Evolutionary conservation across 306 rosid genomes (phyloP).

Genomic region (Vigna trinervia): DNA sequence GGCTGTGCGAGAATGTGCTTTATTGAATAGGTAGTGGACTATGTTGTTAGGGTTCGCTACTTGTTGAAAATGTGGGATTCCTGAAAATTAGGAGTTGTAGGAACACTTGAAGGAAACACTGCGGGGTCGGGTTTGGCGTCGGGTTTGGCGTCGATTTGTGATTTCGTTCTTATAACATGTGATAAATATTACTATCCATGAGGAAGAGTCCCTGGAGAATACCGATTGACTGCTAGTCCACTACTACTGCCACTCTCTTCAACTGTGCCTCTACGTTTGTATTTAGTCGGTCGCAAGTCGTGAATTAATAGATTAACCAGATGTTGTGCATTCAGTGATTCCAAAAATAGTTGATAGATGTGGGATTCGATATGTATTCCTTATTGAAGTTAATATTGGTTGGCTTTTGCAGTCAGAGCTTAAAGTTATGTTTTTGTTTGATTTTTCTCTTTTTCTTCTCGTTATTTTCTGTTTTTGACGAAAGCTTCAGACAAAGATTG

Average conservation of each 20-base stretch:
- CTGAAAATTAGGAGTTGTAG: conserved; percentile 29
- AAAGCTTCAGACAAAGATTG: neutral
- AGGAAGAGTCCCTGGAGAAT: neutral
- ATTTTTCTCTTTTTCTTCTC: neutral
- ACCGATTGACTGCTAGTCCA: neutral
- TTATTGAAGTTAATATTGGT: neutral
- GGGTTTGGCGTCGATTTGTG: conserved; percentile 23
- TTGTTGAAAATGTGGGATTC: conserved; percentile 22
- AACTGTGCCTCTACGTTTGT: neutral
- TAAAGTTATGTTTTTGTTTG: neutral
- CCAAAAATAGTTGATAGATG: neutral
- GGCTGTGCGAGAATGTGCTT: neutral
- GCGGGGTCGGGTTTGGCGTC: neutral
- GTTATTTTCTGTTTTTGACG: too few relatives aligned
- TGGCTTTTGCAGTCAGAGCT: neutral
- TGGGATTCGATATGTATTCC: neutral
- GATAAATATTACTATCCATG: neutral
- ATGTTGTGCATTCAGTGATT: neutral
- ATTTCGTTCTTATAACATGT: conserved; percentile 15
- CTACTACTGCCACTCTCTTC: neutral
- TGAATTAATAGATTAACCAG: conserved; percentile 4
- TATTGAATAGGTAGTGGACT: neutral
- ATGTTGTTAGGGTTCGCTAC: conserved; percentile 28
- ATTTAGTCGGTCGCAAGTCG: neutral
- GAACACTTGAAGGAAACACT: neutral